Evolutionary conservation across 257 asterid species (phyloP).

Genomic region (Anisodus tanguticus): DNA sequence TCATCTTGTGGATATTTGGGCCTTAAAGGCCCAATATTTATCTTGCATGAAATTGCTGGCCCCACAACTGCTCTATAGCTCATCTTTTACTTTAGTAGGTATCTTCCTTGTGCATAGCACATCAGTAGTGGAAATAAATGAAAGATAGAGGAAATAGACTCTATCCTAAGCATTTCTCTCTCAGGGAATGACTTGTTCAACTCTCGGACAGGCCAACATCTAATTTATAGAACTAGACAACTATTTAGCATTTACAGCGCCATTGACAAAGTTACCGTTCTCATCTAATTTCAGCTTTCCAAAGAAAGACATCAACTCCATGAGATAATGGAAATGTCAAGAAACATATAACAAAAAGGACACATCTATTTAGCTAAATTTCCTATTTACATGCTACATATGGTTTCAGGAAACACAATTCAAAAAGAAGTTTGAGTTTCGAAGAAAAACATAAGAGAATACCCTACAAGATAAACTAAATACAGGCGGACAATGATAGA

Average conservation of each 20-base stretch:
- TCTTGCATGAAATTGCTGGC: not conserved
- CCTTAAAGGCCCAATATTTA: not conserved
- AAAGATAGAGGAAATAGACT: not conserved
- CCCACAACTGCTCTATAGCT: not conserved
- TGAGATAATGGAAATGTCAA: not conserved
- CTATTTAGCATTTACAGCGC: not conserved
- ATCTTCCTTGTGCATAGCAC: not conserved
- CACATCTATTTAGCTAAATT: not conserved
- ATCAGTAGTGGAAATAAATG: not conserved
- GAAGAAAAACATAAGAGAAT: slow-evolving; percentile 6
- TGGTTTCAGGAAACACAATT: slow-evolving; percentile 9
- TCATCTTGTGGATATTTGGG: not conserved
- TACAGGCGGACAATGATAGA: not conserved
- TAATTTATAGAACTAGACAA: not conserved
- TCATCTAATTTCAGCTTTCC: not conserved
- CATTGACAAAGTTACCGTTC: not conserved
- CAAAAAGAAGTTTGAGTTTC: not conserved
- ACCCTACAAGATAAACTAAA: not conserved
- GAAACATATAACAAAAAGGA: slow-evolving; percentile 15
- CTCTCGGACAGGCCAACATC: not conserved
- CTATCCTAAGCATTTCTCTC: slow-evolving; percentile 12
- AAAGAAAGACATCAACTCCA: slow-evolving; percentile 16
- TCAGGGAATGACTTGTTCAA: not conserved
- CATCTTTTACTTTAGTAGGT: not conserved
- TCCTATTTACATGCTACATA: slow-evolving; percentile 8